phyloP scores from a whole-genome alignment of 2,329 filamentous ascomycete genomes.

The Metarhizium brunneum region DNA sequence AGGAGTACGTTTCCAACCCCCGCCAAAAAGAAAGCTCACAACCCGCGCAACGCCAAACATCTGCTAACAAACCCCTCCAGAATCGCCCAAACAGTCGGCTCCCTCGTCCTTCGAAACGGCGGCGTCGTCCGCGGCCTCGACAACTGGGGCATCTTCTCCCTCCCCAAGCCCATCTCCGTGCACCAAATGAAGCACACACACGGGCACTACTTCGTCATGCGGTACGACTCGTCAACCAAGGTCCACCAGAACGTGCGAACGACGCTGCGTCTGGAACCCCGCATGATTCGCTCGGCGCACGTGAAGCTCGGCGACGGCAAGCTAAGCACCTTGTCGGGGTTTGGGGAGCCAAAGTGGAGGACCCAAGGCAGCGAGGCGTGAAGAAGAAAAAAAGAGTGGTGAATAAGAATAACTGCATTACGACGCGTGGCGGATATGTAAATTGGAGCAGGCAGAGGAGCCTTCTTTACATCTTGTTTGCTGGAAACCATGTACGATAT shows the following conservation, averaged over 20 bases:
- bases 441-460: not conserved
- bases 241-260: constrained; percentile 67
- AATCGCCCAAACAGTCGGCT: constrained; percentile 79
- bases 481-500: constrained; percentile 2
- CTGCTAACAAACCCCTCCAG: constrained; percentile 31
- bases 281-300: constrained; percentile 78
- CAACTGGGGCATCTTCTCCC: constrained; percentile 90
- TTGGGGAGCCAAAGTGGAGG: constrained; percentile 42
- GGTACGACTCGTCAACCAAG: constrained; percentile 71
- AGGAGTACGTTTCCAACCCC: constrained; percentile 59
- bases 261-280: constrained; percentile 75
- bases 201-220: constrained; percentile 97
- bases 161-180: constrained; percentile 69
- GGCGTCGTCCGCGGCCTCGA: constrained; percentile 86
- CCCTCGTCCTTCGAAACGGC: constrained; percentile 69
- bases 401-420: not conserved
- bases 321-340: constrained; percentile 40
- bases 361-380: constrained; percentile 23
- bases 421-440: not conserved
- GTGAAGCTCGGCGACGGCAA: constrained; percentile 72
- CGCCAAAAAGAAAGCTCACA: not conserved
- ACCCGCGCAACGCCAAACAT: constrained; percentile 2
- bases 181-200: constrained; percentile 75
- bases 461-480: not conserved
- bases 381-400: not conserved